Evolutionary conservation across 306 rosid species (phyloP), one percentile per base, ranked within the genome.

Genomic region (Luffa acutangula): DNA sequence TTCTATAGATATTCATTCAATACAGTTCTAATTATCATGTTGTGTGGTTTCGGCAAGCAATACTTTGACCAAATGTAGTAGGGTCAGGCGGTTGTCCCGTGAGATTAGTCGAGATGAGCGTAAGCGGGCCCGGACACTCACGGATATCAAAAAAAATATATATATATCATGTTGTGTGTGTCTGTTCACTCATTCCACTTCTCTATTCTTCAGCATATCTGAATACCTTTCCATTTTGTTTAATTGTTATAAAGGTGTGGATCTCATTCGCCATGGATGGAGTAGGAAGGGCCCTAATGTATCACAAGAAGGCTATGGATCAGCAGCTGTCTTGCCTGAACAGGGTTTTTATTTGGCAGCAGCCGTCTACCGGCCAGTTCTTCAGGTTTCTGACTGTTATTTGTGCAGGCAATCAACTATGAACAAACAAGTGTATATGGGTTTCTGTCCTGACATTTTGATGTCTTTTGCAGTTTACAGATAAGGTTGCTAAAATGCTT

Each of bases 211-310:
- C 20, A 81, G 62, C 54, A 14, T 59, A 52, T 62, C 65, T 78
- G 9, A 54, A 1, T 9, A 31, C 39, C 33, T 79, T 14, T 34
- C 20, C n/a, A 25, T 56, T 45, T 31, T 81, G 2, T 69, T 84
- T 43, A 76, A 79, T 69, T 56, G 39, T 62, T 79, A 53, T 80
- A 17, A 87, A 95, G 99, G 97, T 70, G 93, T 49, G 82, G 99
- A 96, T 85, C 90, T 91, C 82, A 89, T 96, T 87, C 99, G 98
- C 78, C 97, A 95, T 85, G 99, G 99, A 71, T 91, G 99, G 99
- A 89, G 69, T 86, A 90, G 93, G 90, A 91, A 86, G 88, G 94
- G 97, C 75, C 86, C 96, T 77, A 90, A 90, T 77, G 96, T 90
- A 80, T 83, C 83, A 82, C 97, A 89, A 86, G 99, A 96, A 86